Base-by-base conservation (phyloP, 140 eudicot species). In the Erigeron philadelphicus region DNA sequence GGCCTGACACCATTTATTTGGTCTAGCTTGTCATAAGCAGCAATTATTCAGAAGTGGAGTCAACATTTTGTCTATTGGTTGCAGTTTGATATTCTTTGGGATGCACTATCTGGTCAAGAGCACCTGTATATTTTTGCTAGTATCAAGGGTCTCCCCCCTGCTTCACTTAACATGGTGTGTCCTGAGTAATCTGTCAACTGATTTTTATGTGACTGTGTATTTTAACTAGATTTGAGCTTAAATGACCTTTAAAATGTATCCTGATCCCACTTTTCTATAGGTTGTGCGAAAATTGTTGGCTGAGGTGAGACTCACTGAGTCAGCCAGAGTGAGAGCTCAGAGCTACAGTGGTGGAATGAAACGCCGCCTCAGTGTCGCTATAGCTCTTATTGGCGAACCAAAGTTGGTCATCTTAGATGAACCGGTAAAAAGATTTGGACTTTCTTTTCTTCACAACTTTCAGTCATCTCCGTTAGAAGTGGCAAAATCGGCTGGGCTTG, bases 261-360 rank as follows among this genome's bases (percentile, higher is more conserved):
- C 45, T 35, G 6, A 63, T 54, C 66, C 42, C 59, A 60, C 58
- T 54, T 40, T 65, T 54, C 19, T 53, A 53, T 82, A 94, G 99
- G 84, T 87, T 60, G 83, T 72, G 38, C 55, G 80, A 61, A 84
- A 89, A 73, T 83, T 89, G 63, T 80, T 94, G 50, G 94, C 83
- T 21, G 99, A 94, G 81, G 99, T 94, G 55, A 76, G 81, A 76
- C 95, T 94, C 9, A 66, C 83, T 6, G 92, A 85, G 54, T 71
- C 94, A 68, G 94, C 99, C 49, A 72, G 75, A 72, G 84, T 89
- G 68, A 83, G 99, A 87, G 75, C 97, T 38, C 82, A 95, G 44
- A 94, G 99, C 82, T 94, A 89, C 69, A 94, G 99, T 65, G 99
- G 99, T 74, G 99, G 99, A 75, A 94, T 94, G 99, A 94, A 78